These are phyloP conservation scores for Arthrobotrys megalospora DNA, from an alignment of 2,329 filamentous ascomycete genomes.

Conservation along the genomic window DNA sequence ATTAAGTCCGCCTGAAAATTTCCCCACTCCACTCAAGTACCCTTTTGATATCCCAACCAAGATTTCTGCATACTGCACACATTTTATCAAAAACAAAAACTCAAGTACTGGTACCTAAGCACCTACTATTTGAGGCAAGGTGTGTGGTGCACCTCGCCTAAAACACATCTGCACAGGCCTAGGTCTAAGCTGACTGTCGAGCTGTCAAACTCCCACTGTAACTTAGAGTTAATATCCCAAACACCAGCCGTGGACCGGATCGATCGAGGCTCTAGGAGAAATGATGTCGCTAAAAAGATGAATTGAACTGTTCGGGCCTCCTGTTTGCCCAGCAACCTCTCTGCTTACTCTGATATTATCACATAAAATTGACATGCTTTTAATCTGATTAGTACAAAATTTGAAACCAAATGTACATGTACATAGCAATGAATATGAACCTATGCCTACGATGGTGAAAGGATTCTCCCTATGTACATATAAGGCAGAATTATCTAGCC, in stretches of 20 bases:
- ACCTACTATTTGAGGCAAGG: not conserved
- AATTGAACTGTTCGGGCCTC: not conserved
- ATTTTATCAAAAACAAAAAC: slow-evolving; percentile 1
- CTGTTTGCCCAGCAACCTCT: not conserved
- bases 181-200: too few species aligned
- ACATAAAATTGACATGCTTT: not conserved
- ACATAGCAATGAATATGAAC: not conserved
- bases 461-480: slow-evolving; percentile 9
- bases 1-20: slow-evolving; percentile 35
- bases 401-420: not conserved
- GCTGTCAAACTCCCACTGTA: too few species aligned
- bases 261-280: too few species aligned
- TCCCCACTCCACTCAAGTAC: slow-evolving; percentile 24
- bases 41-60: slow-evolving; percentile 13
- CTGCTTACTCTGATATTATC: not conserved
- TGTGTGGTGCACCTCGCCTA: not conserved
- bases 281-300: too few species aligned
- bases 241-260: too few species aligned
- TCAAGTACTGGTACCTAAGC: slow-evolving; percentile 8
- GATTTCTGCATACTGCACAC: slow-evolving; percentile 8
- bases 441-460: slow-evolving; percentile 22
- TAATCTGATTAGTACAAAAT: slow-evolving; percentile 1
- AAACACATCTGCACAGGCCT: too few species aligned
- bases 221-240: too few species aligned
- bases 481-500: slow-evolving; percentile 49